Evolutionary conservation across 108 stramenopile genomes (phyloP), one percentile per base, ranked within the genome.

Genomic region (Schizochytrium sp.): DNA sequence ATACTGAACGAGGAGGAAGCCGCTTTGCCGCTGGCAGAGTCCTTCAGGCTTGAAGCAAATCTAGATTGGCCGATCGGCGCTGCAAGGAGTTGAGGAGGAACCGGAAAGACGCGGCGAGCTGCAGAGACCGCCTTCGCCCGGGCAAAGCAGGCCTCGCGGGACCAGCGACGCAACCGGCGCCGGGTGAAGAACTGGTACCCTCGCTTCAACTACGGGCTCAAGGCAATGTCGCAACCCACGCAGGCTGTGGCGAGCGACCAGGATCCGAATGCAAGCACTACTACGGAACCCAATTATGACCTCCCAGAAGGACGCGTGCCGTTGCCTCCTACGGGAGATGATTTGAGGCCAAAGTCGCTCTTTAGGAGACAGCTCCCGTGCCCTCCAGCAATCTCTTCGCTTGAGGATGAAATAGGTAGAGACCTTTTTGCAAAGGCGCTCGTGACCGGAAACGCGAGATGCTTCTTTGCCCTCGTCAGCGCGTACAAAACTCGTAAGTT

Each of bases 351-450:
- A 7, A 72, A 72, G 72, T 72, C 40, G n/a, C 72, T 72, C 40
- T 72, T 72, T 15, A 72, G 72, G 41, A 5, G 72, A 15, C n/a
- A 72, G 72, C 72, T 72, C 38, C 72, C 72, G 8, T 28, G n/a
- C 40, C 72, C 72, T 28, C 72, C 72, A 15, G 72, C 72, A 7
- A 28, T 72, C 42, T 28, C 72, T 15, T n/a, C 72, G 10, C 41
- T 72, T 41, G 72, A 72, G 8, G n/a, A 28, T 12, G 40, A 28
- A 15, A 28, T 28, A 7, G 72, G 72, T 12, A 7, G 41, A 7
- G 72, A 72, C 10, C 41, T 72, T 28, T 72, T 72, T 15, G 40
- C n/a, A 7, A 72, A 72, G 41, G 72, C 72, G 15, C 72, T 72
- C 15, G 41, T 15, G 28, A 41, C 8, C 12, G 72, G 72, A 5